Conservation (phyloP, 495 filamentous ascomycete species). For the Daldinia decipiens region DNA sequence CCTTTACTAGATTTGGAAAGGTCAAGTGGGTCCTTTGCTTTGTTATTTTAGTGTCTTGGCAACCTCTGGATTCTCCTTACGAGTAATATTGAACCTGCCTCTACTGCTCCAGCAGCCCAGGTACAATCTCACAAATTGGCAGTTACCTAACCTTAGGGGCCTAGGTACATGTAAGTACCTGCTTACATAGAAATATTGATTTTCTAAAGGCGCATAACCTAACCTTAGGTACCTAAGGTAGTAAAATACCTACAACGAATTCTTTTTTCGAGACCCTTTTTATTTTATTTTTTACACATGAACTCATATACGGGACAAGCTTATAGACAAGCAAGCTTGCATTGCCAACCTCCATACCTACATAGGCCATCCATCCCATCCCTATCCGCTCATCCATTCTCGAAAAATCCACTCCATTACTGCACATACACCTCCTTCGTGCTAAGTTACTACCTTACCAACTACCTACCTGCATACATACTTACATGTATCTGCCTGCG, state of each 20-base stretch:
- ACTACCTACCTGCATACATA: conserved; percentile 13
- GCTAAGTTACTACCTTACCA: conserved; percentile 5
- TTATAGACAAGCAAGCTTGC: conserved; percentile 20
- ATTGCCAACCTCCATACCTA: conserved; percentile 11
- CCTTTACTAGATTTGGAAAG: conserved; percentile 35
- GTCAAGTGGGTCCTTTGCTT: conserved; percentile 28
- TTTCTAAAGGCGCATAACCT: conserved; percentile 6
- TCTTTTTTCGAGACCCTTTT: conserved; percentile 35
- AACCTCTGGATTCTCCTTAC: background rate
- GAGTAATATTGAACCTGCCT: background rate
- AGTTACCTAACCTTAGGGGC: no score
- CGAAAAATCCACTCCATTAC: conserved; percentile 21
- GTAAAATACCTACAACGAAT: conserved; percentile 21
- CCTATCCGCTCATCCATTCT: conserved; percentile 20
- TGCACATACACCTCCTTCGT: conserved; percentile 21
- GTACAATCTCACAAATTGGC: background rate
- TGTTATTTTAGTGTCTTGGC: conserved; percentile 28
- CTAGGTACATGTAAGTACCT: background rate
- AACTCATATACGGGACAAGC: conserved; percentile 15
- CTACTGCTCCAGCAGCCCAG: background rate
- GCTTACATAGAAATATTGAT: background rate
- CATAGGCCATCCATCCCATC: conserved; percentile 20
- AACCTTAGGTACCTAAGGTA: no score
- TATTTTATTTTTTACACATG: conserved; percentile 27
- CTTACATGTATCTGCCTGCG: conserved; percentile 7